Base-by-base conservation (phyloP, 1,284 basidiomycete genomes). In the Volvariella surrecta region DNA sequence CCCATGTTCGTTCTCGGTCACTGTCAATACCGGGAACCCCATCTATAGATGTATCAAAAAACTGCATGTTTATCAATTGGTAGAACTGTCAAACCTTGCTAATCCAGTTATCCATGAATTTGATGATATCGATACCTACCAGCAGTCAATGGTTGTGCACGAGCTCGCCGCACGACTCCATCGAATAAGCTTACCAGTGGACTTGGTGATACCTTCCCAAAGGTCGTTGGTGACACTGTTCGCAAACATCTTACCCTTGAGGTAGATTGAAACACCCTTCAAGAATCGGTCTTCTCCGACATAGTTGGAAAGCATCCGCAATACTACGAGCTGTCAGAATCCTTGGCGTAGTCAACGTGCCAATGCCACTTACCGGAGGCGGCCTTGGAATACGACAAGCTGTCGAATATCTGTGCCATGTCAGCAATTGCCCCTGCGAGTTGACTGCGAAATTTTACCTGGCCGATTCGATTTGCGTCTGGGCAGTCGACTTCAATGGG, bases 401-500 rank as follows among this genome's bases (percentile, higher is more conserved):
- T 40, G 28, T 49, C 48, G 38, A 49, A 49, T 18, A 49, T 49
- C 48, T 49, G 10, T 19, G 20, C 13, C 9, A 32, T 11, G 10
- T 46, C 21, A 45, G 39, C 13, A 17, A 34, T 7, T n/a, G 22
- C 9, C 15, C 32, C 39, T 15, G 18, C 8, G n/a, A 13, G 3
- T 13, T 18, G 15, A 32, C 40, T 13, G 35, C 15, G 15, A 11
- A 21, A 22, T 30, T 50, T 43, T 42, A 76, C 79, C 69, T 91
- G 86, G 58, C 86, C 86, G 54, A 93, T 87, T 58, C 87, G 78
- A 56, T 88, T 84, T 10, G 89, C 85, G 58, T 94, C 88, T 0
- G 89, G 88, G 56, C 87, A 91, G 7, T 86, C 84, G 16, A 97
- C 90, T 63, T 99, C 92, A 56, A 99, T 91, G 1, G 94, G 89